Conservation (phyloP, 352 stramenopile genomes). For the Globisporangium middletonii region DNA sequence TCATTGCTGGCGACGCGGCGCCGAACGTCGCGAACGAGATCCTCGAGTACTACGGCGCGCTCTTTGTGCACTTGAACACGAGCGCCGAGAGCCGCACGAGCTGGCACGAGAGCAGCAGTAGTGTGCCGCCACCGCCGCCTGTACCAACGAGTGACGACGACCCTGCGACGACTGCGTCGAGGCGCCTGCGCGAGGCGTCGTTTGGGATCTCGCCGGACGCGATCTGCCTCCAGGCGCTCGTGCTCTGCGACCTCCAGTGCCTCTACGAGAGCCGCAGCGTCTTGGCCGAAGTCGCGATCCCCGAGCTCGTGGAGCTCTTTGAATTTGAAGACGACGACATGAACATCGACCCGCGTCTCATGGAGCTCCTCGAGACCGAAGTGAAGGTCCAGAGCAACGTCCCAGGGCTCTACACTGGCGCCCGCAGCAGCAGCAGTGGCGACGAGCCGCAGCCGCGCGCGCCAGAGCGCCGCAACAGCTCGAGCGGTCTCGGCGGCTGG, state of each 20-base stretch:
- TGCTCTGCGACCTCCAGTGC: constrained; percentile 77
- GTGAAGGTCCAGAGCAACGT: constrained; percentile 14
- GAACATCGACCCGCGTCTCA: constrained; percentile 38
- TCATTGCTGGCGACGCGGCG: constrained; percentile 49
- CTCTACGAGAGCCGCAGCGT: constrained; percentile 76
- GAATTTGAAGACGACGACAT: constrained; percentile 77
- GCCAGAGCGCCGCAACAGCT: constrained; percentile 10
- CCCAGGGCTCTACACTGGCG: constrained; percentile 11
- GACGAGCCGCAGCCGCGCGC: neutral
- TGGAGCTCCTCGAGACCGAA: constrained; percentile 30
- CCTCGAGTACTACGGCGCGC: constrained; percentile 62
- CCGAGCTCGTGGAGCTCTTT: constrained; percentile 59
- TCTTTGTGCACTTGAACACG: constrained; percentile 60
- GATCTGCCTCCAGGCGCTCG: constrained; percentile 55
- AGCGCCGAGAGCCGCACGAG: constrained; percentile 37
- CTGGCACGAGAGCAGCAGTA: constrained; percentile 17
- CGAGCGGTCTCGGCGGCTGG: constrained; percentile 35
- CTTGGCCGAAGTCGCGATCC: constrained; percentile 54
- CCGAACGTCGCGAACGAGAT: constrained; percentile 72
- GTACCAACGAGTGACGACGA: neutral
- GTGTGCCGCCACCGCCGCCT: no score
- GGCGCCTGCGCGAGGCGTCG: neutral
- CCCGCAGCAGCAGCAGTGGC: neutral
- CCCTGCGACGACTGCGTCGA: constrained; percentile 1
- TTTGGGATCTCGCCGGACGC: constrained; percentile 50